Evolutionary conservation across 2,329 filamentous ascomycete genomes (phyloP).

Genomic region (Lachnellula occidentalis): DNA sequence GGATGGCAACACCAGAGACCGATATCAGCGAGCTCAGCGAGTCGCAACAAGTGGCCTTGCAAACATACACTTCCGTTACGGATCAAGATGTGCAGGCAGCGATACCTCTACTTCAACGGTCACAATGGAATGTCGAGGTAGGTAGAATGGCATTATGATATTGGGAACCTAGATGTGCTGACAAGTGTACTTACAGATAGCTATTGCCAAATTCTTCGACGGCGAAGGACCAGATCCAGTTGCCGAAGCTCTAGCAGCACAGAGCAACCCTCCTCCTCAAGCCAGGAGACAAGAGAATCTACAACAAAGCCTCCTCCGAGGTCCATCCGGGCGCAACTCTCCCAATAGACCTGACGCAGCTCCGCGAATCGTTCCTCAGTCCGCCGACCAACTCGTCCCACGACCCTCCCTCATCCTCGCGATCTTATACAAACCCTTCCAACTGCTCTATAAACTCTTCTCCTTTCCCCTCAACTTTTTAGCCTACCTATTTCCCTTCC

Average conservation of each 20-base stretch:
- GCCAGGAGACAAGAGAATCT: conserved; percentile 69
- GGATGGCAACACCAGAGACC: conserved; percentile 43
- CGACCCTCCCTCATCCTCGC: conserved; percentile 71
- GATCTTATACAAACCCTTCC: conserved; percentile 76
- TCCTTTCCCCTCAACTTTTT: conserved; percentile 55
- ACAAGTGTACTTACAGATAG: conserved; percentile 55
- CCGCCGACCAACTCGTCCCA: conserved; percentile 57
- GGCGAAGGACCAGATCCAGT: conserved; percentile 81
- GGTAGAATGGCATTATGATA: conserved; percentile 10
- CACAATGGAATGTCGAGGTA: conserved; percentile 95
- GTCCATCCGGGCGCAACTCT: conserved; percentile 28
- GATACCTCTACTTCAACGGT: conserved; percentile 71
- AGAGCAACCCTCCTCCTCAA: conserved; percentile 56
- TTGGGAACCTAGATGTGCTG: not conserved
- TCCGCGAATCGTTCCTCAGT: conserved; percentile 76
- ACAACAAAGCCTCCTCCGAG: conserved; percentile 48
- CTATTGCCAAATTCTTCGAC: conserved; percentile 96
- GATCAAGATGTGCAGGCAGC: conserved; percentile 74
- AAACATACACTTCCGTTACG: conserved; percentile 85
- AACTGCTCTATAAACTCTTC: conserved; percentile 67
- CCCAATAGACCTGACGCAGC: conserved; percentile 55
- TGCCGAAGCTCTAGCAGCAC: conserved; percentile 65
- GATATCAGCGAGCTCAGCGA: conserved; percentile 67
- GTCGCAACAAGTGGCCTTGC: conserved; percentile 74
- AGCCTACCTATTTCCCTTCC: conserved; percentile 59